Percentiles rank a stretch among this genome's conserved stretches.
Evolutionary conservation across 2,329 filamentous ascomycete species (phyloP).

Genomic region (Diaporthe destruens): DNA sequence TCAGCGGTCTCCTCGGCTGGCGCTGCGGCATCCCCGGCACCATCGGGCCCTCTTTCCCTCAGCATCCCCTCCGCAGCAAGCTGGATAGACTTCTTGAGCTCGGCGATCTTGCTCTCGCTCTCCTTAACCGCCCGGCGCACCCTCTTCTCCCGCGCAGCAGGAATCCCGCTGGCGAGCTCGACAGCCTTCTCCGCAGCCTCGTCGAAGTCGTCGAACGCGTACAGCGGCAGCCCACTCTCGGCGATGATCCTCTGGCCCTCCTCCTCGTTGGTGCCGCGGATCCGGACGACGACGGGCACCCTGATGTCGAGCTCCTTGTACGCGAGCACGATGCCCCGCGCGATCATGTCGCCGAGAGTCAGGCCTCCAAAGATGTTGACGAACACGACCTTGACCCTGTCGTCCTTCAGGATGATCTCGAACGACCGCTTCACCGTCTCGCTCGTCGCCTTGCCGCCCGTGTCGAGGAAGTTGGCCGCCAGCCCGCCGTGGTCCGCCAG

Average conservation of each 20-base stretch:
- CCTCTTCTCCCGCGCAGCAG: neutral
- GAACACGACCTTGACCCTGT: slow-evolving; percentile 75
- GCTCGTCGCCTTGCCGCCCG: slow-evolving; percentile 87
- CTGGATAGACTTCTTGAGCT: slow-evolving; percentile 4
- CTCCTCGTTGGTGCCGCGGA: slow-evolving; percentile 81
- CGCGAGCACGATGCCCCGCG: slow-evolving; percentile 78
- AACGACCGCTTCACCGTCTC: slow-evolving; percentile 85
- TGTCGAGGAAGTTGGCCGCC: slow-evolving; percentile 89
- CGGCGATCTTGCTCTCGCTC: neutral
- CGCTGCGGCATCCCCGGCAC: neutral
- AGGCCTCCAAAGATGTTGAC: slow-evolving; percentile 70
- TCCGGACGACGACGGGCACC: slow-evolving; percentile 82
- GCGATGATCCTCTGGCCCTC: slow-evolving; percentile 77
- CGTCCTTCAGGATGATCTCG: slow-evolving; percentile 77
- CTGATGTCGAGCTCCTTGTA: slow-evolving; percentile 75
- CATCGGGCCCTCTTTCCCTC: neutral
- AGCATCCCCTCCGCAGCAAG: neutral
- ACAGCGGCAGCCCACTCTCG: slow-evolving; percentile 75
- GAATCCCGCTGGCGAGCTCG: slow-evolving; percentile 50
- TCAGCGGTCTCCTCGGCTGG: neutral
- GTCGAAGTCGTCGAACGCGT: slow-evolving; percentile 81
- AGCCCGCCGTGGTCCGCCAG: slow-evolving; percentile 75
- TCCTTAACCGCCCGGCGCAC: neutral
- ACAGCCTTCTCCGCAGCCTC: slow-evolving; percentile 78
- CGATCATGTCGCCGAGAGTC: slow-evolving; percentile 85